These are phyloP conservation scores for Kondoa subrosea DNA, from an alignment of 768 basidiomycete species.

Conservation along the genomic window DNA sequence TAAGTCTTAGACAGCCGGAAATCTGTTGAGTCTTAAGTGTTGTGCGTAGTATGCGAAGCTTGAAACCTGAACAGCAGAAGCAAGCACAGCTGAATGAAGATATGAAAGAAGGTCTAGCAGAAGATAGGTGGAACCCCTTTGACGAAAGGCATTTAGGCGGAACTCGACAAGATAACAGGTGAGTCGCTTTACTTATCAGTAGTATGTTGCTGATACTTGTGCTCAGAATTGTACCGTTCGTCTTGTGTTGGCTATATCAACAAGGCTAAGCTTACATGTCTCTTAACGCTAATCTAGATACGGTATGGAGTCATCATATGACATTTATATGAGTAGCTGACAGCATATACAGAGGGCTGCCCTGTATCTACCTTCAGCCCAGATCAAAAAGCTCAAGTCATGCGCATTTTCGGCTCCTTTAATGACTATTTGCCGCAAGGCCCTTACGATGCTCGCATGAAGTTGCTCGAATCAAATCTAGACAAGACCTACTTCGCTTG, in stretches of 20 bases:
- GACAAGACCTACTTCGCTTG: slow-evolving; percentile 4
- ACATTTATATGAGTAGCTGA: no score
- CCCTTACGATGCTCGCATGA: slow-evolving; percentile 22
- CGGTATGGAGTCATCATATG: no score
- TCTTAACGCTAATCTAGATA: no score
- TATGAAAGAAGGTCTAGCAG: slow-evolving; percentile 23
- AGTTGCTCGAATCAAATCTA: slow-evolving; percentile 11
- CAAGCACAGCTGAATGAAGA: slow-evolving; percentile 25
- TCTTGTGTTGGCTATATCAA: no score
- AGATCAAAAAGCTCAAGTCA: slow-evolving; percentile 23
- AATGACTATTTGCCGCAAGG: slow-evolving; percentile 27
- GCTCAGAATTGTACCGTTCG: no score
- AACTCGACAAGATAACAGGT: slow-evolving; percentile 28
- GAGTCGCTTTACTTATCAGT: no score
- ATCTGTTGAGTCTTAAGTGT: not conserved
- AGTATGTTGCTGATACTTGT: no score
- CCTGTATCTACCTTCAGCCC: slow-evolving; percentile 21
- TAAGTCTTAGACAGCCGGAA: not conserved
- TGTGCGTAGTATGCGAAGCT: slow-evolving; percentile 19
- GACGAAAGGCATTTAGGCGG: slow-evolving; percentile 30
- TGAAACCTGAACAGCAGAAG: slow-evolving; percentile 24
- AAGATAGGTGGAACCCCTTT: slow-evolving; percentile 30
- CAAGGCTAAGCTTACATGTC: no score
- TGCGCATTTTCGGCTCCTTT: slow-evolving; percentile 24
- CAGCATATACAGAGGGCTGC: slow-evolving; percentile 27